Evolutionary conservation across 1,284 basidiomycete species (phyloP), one percentile per base, ranked within the genome.

Genomic region (Microbotryomycetes sp.): DNA sequence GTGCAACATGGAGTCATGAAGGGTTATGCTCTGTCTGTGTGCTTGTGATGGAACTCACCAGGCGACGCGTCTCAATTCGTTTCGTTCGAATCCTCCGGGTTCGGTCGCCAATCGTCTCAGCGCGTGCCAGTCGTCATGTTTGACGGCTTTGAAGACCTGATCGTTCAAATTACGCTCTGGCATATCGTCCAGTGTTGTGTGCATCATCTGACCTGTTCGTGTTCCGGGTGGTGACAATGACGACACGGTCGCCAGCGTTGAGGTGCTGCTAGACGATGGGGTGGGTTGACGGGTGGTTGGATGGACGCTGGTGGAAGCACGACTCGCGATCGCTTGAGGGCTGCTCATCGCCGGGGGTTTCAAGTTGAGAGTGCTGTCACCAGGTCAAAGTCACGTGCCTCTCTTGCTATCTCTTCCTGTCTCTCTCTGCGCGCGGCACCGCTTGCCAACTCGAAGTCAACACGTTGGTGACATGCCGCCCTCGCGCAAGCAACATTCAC

Each of bases 21-120:
- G 47, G 9, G 15, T 3, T 7, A 49, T 23, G 16, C 22, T 26
- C 49, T 15, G n/a, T 22, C 6, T 2, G n/a, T 23, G 23, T 15
- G 16, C 9, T 2, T 19, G 26, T n/a, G 3, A 2, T 42, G 14
- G 23, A 48, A 52, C 57, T 23, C 25, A 64, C 67, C 67, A 68
- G 23, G 47, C 60, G 1, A 22, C 30, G 22, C 51, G 32, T 32
- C 67, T 45, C 25, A 62, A 22, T 51, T 68, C 64, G 23, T 29
- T n/a, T 19, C 32, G 28, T 42, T 52, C 45, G 54, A 64, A 68
- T 1, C 67, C 67, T 1, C 60, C 59, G 2, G n/a, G n/a, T 30
- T 54, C 57, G 1, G n/a, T 30, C 0, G 64, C 54, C 4, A 68
- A n/a, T 4, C 7, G 19, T 3, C 57, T 23, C 30, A 66, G 56